Evolutionary conservation across 495 filamentous ascomycete genomes (phyloP).

Genomic region (Penicillium salamii): DNA sequence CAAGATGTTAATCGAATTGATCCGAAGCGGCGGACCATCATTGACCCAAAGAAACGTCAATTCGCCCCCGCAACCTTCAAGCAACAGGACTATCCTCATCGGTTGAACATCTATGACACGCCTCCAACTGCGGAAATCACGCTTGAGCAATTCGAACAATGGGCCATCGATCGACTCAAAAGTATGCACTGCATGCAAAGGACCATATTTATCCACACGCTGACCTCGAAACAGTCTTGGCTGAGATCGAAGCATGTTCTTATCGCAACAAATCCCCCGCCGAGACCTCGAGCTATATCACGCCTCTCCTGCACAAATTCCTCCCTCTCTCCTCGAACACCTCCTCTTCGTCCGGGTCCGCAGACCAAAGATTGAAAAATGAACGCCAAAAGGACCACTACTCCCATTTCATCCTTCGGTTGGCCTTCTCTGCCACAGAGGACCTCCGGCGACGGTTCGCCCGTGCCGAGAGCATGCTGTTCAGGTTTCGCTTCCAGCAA

Average conservation of each 20-base stretch:
- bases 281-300: conserved; percentile 79
- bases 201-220: background rate
- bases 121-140: conserved; percentile 94
- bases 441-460: conserved; percentile 87
- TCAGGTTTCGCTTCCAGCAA: conserved; percentile 70
- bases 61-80: conserved; percentile 72
- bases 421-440: conserved; percentile 89
- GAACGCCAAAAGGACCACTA: conserved; percentile 97
- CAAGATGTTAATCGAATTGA: conserved; percentile 74
- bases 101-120: conserved; percentile 85
- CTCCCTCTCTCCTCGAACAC: conserved; percentile 79
- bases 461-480: conserved; percentile 83
- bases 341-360: conserved; percentile 50
- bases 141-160: conserved; percentile 97
- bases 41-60: conserved; percentile 82
- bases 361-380: conserved; percentile 50
- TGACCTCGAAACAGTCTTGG: conserved; percentile 62
- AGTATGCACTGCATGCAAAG: conserved; percentile 44
- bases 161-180: conserved; percentile 92
- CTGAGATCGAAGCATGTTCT: conserved; percentile 91
- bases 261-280: conserved; percentile 82
- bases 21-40: conserved; percentile 67
- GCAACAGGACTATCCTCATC: conserved; percentile 73
- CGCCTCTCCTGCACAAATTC: conserved; percentile 77
- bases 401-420: conserved; percentile 91